Base-by-base conservation (phyloP, 441 rosid genomes). In the Gossypium gossypioides region DNA sequence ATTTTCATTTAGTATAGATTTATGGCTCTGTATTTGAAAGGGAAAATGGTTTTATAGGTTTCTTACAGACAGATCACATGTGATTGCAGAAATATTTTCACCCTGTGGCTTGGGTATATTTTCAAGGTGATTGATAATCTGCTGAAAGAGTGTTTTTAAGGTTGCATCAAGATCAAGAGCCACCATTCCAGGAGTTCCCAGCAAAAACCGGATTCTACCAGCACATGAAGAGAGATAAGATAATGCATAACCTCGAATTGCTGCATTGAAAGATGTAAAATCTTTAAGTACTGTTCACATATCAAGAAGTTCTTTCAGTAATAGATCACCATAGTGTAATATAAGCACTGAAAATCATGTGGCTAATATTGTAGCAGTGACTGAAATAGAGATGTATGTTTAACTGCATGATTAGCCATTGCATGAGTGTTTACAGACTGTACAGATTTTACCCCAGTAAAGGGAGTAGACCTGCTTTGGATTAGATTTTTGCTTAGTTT, bases 201-300 rank as follows among this genome's bases (percentile, higher is more conserved):
- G 83, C 81, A 96, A 80, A 85, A 91, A 96, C 42, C 94, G 96
- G 74, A 96, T 88, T 87, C 98, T 85, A 80, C 96, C 96, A 80
- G 95, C 98, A 79, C 97, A 90, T 60, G 98, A 93, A 81, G 99
- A 96, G 79, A 96, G 98, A 88, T 86, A 96, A 67, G 99, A 96
- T 77, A 93, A 84, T 70, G 97, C 99, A 85, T 93, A 96, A 68
- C 98, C 99, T 78, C 98, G 90, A 78, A 91, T 88, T 71, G 99
- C 99, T 96, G 96, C 95, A 91, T 77, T 73, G 61, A 75, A 78
- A 62, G 50, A 69, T 29, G 18, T 74, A 79, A 76, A 69, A 68
- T 69, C 51, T 50, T 60, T 61, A 81, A 81, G 29, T 75, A 42
- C 27, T 61, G 29, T 44, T 68, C 27, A 75, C 52, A 37, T 54